Evolutionary conservation across 148 eudicot species (phyloP), one percentile per base, ranked within the genome.

Genomic region (Camellia sinensis): DNA sequence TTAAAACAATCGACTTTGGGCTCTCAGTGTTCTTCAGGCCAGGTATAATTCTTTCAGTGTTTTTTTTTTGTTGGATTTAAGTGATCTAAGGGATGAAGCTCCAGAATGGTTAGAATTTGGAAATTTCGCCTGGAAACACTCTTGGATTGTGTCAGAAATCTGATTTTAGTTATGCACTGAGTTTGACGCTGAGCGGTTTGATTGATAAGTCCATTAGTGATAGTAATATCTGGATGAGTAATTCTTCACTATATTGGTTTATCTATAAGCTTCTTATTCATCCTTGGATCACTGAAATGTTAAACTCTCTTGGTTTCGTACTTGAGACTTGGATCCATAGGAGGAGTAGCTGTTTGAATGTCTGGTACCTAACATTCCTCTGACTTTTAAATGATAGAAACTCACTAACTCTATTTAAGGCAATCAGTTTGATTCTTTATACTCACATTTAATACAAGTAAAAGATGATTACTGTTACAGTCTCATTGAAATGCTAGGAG

Each of bases 1-100:
- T 89, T n/a, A 89, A 89, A 67, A 86, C 88, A 40, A 89, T 89
- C 15, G 92, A 89, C 57, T 89, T 89, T 82, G 92, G 92, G 48
- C 83, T 89, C 50, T 89, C 92, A 3, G 79, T 89, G 7, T 89
- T 89, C 86, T 89, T 89, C 76, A 86, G 66, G 81, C 92, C 90
- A 81, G 92, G 92, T 82, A 74, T 21, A 7, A 43, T 67, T 11
- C 40, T 61, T 56, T 17, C 13, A 7, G 40, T 19, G 17, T 70
- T 9, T 7, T 4, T 45, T 14, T 48, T 9, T 18, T 44, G 37
- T 43, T 53, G 21, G 41, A 67, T 59, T 45, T 22, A 40, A 2
- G 9, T 68, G 29, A 67, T 3, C 60, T 74, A 66, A 0, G 44
- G 29, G 45, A 80, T 64, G 65, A 43, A 63, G 11, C 15, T 53